phyloP scores from a whole-genome alignment of 306 rosid genomes.

The Ochetophila trinervis region DNA sequence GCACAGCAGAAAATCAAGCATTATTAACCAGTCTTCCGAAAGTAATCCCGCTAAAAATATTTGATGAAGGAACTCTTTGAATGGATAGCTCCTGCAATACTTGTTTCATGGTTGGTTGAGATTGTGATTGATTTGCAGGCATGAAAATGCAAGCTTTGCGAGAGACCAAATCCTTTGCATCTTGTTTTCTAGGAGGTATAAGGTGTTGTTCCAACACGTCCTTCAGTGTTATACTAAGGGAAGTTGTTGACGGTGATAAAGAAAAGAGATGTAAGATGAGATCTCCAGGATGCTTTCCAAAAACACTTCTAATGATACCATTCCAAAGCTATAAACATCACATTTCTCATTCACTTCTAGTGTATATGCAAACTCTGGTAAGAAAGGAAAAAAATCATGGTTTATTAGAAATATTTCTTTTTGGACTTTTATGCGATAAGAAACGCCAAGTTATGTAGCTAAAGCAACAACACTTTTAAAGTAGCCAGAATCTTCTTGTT shows the following conservation, averaged over 20 bases:
- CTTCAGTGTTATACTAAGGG: constrained; percentile 5
- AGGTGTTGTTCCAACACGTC: constrained; percentile 23
- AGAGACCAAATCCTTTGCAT: constrained; percentile 9
- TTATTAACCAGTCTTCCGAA: neutral
- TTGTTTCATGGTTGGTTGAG: constrained; percentile 28
- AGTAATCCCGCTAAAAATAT: constrained; percentile 3
- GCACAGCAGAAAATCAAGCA: neutral
- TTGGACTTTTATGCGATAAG: neutral
- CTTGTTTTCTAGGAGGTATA: constrained; percentile 4
- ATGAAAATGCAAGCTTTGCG: constrained; percentile 23
- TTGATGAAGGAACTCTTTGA: neutral
- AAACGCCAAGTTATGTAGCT: neutral
- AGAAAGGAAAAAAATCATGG: constrained; percentile 5
- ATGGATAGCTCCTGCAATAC: constrained; percentile 4
- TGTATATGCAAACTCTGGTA: constrained; percentile 21
- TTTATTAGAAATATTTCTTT: no score
- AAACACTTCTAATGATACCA: constrained; percentile 19
- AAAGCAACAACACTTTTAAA: no score
- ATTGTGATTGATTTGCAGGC: constrained; percentile 19
- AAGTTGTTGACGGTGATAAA: constrained; percentile 6
- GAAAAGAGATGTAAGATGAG: constrained; percentile 10
- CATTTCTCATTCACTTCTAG: constrained; percentile 21
- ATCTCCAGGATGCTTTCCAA: constrained; percentile 28
- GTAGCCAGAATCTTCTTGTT: no score
- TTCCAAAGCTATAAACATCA: constrained; percentile 26